Evolutionary conservation across 495 filamentous ascomycete species (phyloP).

Genomic region (Xanthoparmelia taractica): DNA sequence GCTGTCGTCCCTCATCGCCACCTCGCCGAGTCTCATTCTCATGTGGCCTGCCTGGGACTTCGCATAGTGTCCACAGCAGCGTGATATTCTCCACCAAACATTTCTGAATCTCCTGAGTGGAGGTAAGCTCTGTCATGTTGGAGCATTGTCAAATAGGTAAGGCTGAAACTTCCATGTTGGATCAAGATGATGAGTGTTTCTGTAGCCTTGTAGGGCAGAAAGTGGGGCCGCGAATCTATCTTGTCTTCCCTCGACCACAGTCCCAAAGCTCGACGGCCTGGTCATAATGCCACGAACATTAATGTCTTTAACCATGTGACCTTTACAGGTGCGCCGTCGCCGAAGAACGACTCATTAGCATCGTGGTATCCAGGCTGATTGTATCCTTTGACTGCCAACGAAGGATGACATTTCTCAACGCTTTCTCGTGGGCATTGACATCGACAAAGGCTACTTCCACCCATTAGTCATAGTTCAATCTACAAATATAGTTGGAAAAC

Average conservation of each 20-base stretch:
- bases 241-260: no score
- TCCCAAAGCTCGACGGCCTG: not conserved
- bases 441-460: not conserved
- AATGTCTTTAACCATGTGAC: not conserved
- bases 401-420: not conserved
- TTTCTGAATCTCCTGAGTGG: not conserved
- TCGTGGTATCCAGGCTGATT: not conserved
- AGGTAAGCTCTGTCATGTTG: not conserved
- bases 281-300: not conserved
- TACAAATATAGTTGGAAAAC: not conserved
- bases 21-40: not conserved
- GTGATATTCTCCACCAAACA: not conserved
- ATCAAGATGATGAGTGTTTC: not conserved
- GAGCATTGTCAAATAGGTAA: not conserved
- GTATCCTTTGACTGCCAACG: not conserved
- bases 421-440: not conserved
- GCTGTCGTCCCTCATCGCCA: no score
- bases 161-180: not conserved
- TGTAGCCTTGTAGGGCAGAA: not conserved
- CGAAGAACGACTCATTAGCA: not conserved
- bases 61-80: not conserved
- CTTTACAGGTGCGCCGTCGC: not conserved
- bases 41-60: not conserved
- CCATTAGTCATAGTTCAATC: not conserved
- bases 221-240: not conserved